Percentiles rank a stretch among this genome's conserved stretches.
Conservation (phyloP, 495 filamentous ascomycete genomes). For the Penicillium ucsense region DNA sequence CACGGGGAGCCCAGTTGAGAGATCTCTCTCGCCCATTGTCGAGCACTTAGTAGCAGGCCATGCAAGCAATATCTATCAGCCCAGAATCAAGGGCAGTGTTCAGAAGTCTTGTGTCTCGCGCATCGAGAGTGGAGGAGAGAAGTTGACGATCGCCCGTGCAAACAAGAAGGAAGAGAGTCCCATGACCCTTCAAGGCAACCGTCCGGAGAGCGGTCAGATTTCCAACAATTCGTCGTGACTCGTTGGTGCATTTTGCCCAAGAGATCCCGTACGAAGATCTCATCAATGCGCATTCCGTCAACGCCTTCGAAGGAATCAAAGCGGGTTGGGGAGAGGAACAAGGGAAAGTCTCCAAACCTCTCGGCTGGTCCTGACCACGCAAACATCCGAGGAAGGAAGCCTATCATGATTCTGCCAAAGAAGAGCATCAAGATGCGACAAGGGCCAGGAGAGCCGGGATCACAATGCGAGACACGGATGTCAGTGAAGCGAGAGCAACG, state of each 20-base stretch:
- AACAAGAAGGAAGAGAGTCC: not conserved
- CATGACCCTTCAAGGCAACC: not conserved
- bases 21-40: not conserved
- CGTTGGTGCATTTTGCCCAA: slow-evolving; percentile 30
- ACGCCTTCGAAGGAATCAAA: too few relatives aligned
- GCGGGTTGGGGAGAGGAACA: too few relatives aligned
- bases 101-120: not conserved
- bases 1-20: slow-evolving; percentile 14
- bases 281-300: slow-evolving; percentile 35
- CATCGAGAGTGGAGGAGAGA: not conserved
- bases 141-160: not conserved
- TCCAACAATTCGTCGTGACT: slow-evolving; percentile 27
- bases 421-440: too few relatives aligned
- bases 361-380: too few relatives aligned
- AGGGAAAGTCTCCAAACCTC: too few relatives aligned
- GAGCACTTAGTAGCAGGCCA: not conserved
- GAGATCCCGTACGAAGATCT: slow-evolving; percentile 43
- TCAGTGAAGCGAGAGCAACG: too few relatives aligned
- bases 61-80: not conserved
- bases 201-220: not conserved
- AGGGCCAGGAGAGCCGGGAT: too few relatives aligned
- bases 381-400: too few relatives aligned
- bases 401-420: too few relatives aligned
- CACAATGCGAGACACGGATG: too few relatives aligned
- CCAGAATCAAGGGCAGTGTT: not conserved